These are phyloP conservation scores for Aspergillus brasiliensis DNA, from an alignment of 2,329 filamentous ascomycete species.

Conservation along the genomic window DNA sequence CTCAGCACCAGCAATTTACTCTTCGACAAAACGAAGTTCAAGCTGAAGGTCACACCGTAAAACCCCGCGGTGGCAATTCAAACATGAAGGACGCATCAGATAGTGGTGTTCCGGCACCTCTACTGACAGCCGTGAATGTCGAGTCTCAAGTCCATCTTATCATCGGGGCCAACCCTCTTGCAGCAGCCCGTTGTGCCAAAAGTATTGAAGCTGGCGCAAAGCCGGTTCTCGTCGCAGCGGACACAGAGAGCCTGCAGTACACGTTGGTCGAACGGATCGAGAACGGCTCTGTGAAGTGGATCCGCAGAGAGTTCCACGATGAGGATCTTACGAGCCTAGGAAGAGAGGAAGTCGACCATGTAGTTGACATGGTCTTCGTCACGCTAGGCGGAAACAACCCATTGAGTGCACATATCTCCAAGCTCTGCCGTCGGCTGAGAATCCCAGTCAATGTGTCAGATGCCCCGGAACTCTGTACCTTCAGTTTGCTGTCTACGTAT, in stretches of 20 bases:
- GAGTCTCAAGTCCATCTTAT: conserved; percentile 70
- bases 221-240: conserved; percentile 76
- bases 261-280: conserved; percentile 52
- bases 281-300: conserved; percentile 45
- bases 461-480: conserved; percentile 81
- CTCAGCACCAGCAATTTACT: too few species aligned
- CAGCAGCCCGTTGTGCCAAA: conserved; percentile 78
- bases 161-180: conserved; percentile 81
- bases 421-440: conserved; percentile 72
- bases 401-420: conserved; percentile 66
- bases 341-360: conserved; percentile 71
- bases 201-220: conserved; percentile 79
- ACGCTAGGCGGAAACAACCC: conserved; percentile 59
- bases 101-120: conserved; percentile 26
- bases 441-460: conserved; percentile 95
- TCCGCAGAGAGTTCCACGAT: conserved; percentile 63
- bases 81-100: conserved; percentile 37
- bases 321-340: conserved; percentile 74
- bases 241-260: conserved; percentile 62
- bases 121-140: conserved; percentile 45
- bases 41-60: not conserved
- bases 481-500: conserved; percentile 85
- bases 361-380: conserved; percentile 93
- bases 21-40: not conserved
- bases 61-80: conserved; percentile 17